phyloP scores from a whole-genome alignment of 306 rosid species.

The Vicia faba region DNA sequence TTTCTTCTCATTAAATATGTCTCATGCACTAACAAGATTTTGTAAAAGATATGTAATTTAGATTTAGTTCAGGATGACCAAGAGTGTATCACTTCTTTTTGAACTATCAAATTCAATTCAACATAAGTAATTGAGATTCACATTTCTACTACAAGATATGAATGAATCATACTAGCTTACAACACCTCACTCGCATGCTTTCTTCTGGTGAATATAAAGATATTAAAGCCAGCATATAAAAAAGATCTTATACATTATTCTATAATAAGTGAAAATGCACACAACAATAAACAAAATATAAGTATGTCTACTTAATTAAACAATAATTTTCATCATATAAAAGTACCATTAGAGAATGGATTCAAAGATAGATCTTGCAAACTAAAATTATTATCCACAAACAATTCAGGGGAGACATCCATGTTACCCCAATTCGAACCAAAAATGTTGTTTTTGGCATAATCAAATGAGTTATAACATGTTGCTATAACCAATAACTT shows the following conservation, averaged over 20 bases:
- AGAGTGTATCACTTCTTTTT: conserved; percentile 11
- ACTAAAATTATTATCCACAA: conserved; percentile 38
- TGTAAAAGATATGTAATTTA: too few relatives aligned
- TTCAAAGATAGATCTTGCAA: conserved; percentile 41
- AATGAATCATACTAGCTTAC: not conserved
- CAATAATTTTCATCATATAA: conserved; percentile 25
- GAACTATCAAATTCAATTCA: not conserved
- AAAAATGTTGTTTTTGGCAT: conserved; percentile 29
- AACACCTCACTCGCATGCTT: not conserved
- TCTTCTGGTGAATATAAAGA: not conserved
- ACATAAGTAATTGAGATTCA: too few relatives aligned
- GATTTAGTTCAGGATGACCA: too few relatives aligned
- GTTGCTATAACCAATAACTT: conserved; percentile 25
- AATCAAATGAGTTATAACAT: conserved; percentile 31
- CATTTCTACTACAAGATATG: not conserved
- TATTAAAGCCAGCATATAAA: conserved; percentile 4
- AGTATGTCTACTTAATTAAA: conserved; percentile 10
- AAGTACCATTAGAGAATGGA: conserved; percentile 39
- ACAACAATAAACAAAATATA: conserved; percentile 24
- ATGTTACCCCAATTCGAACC: conserved; percentile 30
- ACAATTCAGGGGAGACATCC: conserved; percentile 40
- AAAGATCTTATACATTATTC: not conserved
- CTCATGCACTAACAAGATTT: too few relatives aligned
- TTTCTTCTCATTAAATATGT: too few relatives aligned
- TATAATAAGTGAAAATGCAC: conserved; percentile 10